These are phyloP conservation scores for Incumbomyces delicatus DNA, from an alignment of 2,329 filamentous ascomycete genomes.

Conservation along the genomic window DNA sequence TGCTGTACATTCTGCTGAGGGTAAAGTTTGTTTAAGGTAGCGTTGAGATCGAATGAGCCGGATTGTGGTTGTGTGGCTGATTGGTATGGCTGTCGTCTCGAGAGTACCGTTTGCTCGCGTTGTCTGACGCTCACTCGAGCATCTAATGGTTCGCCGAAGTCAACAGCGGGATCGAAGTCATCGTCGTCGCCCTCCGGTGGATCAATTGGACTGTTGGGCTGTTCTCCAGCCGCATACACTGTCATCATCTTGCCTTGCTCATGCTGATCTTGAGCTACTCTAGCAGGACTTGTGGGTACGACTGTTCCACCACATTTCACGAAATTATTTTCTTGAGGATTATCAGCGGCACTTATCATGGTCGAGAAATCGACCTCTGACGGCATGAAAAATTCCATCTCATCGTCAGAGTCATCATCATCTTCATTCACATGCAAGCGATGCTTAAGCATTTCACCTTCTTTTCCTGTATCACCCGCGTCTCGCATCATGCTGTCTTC, in stretches of 20 bases:
- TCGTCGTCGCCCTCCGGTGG: slow-evolving; percentile 30
- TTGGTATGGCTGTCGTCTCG: slow-evolving; percentile 27
- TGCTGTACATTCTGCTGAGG: slow-evolving; percentile 11
- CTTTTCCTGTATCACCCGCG: slow-evolving; percentile 50
- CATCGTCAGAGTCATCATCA: slow-evolving; percentile 50
- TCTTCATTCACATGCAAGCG: slow-evolving; percentile 45
- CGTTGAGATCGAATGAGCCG: slow-evolving; percentile 15
- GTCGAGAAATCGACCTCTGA: slow-evolving; percentile 31
- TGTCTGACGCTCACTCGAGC: slow-evolving; percentile 2
- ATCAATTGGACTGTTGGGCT: slow-evolving; percentile 39
- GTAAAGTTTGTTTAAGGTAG: slow-evolving; percentile 25
- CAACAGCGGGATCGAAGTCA: slow-evolving; percentile 28
- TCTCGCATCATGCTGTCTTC: slow-evolving; percentile 50
- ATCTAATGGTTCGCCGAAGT: slow-evolving; percentile 36
- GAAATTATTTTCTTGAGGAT: slow-evolving; percentile 24
- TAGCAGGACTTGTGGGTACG: slow-evolving; percentile 32
- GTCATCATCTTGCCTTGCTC: slow-evolving; percentile 40
- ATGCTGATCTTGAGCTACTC: slow-evolving; percentile 35
- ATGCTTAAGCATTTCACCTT: slow-evolving; percentile 42
- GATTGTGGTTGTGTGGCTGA: slow-evolving; percentile 19
- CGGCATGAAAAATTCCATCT: slow-evolving; percentile 25
- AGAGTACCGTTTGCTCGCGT: slow-evolving; percentile 5
- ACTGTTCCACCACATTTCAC: slow-evolving; percentile 34
- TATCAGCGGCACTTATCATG: slow-evolving; percentile 24
- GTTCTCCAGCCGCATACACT: slow-evolving; percentile 36